These are phyloP conservation scores for Mycena sanguinolenta DNA, from an alignment of 768 basidiomycete genomes.

Conservation along the genomic window DNA sequence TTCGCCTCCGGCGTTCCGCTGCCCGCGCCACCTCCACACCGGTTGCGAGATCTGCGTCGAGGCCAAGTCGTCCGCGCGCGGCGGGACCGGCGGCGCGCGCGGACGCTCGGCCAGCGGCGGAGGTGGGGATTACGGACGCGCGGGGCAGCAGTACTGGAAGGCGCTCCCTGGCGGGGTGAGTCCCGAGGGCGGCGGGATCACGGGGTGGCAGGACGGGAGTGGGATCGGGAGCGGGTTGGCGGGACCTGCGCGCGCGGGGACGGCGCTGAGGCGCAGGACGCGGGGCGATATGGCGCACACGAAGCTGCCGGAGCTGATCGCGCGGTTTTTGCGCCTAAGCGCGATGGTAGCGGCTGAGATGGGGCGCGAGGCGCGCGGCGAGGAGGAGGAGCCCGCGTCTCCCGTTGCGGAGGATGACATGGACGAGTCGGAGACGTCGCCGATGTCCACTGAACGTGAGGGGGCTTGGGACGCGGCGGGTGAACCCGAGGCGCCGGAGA, in stretches of 20 bases:
- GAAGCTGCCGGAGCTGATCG: conserved; percentile 74
- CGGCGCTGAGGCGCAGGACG: conserved; percentile 67
- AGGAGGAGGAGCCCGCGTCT: conserved; percentile 55
- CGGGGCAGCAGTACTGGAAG: conserved; percentile 46
- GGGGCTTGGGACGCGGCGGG: conserved; percentile 31
- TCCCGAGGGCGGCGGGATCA: conserved; percentile 64
- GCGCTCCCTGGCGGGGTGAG: conserved; percentile 50
- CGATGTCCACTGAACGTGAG: conserved; percentile 17
- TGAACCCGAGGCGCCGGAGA: conserved; percentile 16
- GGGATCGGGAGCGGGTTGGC: conserved; percentile 84
- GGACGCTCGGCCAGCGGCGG: conserved; percentile 38
- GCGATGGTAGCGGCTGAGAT: conserved; percentile 85
- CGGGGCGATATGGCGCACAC: conserved; percentile 62
- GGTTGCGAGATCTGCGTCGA: conserved; percentile 85
- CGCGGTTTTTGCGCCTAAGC: conserved; percentile 81
- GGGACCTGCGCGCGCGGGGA: conserved; percentile 68
- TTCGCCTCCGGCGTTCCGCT: conserved; percentile 73
- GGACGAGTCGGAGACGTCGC: conserved; percentile 38
- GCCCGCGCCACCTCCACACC: conserved; percentile 79
- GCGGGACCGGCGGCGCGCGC: conserved; percentile 36
- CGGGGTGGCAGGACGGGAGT: conserved; percentile 82
- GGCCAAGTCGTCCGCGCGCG: conserved; percentile 57
- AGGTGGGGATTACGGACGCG: background rate
- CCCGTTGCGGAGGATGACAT: conserved; percentile 34
- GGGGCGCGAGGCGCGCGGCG: conserved; percentile 75